phyloP scores from a whole-genome alignment of 441 rosid genomes.

The Adansonia gregorii region DNA sequence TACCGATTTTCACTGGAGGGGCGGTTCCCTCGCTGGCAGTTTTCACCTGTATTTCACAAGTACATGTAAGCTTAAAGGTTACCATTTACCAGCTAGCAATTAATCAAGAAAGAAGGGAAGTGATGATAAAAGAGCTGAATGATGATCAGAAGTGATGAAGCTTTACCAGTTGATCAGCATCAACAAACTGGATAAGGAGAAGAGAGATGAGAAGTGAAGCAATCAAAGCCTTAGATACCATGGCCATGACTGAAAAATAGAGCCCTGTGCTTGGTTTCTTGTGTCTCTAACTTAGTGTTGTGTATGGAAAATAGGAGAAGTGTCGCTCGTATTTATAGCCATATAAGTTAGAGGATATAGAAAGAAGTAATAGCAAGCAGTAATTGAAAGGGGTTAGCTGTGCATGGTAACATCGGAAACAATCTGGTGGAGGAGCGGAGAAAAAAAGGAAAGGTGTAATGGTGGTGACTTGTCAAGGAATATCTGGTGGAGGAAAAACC shows the following conservation, averaged over 20 bases:
- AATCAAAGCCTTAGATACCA: constrained; percentile 40
- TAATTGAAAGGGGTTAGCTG: background rate
- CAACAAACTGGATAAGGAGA: constrained; percentile 48
- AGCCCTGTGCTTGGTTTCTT: background rate
- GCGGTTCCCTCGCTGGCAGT: background rate
- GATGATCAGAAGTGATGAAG: constrained; percentile 12
- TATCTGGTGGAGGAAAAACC: constrained; percentile 14
- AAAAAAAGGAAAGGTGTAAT: background rate
- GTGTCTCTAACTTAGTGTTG: background rate
- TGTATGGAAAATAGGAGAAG: constrained; percentile 10
- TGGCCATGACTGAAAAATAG: constrained; percentile 44
- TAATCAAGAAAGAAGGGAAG: background rate
- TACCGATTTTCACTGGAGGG: constrained; percentile 34
- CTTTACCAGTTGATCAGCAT: constrained; percentile 46
- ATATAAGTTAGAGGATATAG: background rate
- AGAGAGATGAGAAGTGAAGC: constrained; percentile 64
- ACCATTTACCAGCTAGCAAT: background rate
- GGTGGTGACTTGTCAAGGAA: constrained; percentile 23
- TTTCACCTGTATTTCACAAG: constrained; percentile 16
- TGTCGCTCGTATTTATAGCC: constrained; percentile 32
- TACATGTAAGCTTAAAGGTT: background rate
- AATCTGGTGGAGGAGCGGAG: background rate
- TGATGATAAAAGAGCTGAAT: background rate
- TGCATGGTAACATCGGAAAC: background rate
- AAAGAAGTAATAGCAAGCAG: background rate